Evolutionary conservation across 768 basidiomycete species (phyloP), one percentile per base, ranked within the genome.

Genomic region (Mycena belliarum): DNA sequence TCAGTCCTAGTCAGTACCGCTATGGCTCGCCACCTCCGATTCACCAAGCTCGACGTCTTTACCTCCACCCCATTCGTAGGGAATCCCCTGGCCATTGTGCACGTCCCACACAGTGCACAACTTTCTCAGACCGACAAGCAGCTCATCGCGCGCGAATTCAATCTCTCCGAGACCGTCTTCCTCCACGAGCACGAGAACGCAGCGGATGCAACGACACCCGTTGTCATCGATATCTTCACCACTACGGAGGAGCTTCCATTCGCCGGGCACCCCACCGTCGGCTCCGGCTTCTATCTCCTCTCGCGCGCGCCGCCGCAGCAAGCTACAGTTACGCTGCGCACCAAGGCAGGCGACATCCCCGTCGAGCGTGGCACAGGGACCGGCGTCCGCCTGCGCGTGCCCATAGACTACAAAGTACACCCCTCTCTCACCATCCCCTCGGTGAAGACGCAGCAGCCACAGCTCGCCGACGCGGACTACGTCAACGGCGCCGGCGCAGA

Each of bases 91-190:
- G 79, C 79, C 1, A 73, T 80, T 58, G 77, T 79, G 12, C 71
- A 70, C 42, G 64, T 78, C 28, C 75, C 76, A 0, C 60, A 60
- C 20, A 54, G 65, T 5, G 48, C 63, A 9, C 25, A 56, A 1
- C 66, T 78, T 21, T 61, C 76, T 2, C 76, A 76, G 51, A 43
- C 59, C 6, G 71, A 77, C 52, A 80, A 80, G 57, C 78, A 77
- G 52, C 67, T 57, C 14, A 75, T 80, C 52, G 79, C 80, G 4
- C 70, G 73, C 24, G 80, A 81, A 58, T 82, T 82, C 67, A 80
- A 82, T 60, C 70, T 79, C 51, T 78, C 79, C 5, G 80, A 81
- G 48, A 80, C 79, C 0, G 76, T 80, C 28, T 79, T 80, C 63
- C 68, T 76, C 2, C 76, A 79, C 58, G 71, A 74, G 49, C 59